Evolutionary conservation across 169 alveolate species (phyloP).

Genomic region (Plasmodium malariae): DNA sequence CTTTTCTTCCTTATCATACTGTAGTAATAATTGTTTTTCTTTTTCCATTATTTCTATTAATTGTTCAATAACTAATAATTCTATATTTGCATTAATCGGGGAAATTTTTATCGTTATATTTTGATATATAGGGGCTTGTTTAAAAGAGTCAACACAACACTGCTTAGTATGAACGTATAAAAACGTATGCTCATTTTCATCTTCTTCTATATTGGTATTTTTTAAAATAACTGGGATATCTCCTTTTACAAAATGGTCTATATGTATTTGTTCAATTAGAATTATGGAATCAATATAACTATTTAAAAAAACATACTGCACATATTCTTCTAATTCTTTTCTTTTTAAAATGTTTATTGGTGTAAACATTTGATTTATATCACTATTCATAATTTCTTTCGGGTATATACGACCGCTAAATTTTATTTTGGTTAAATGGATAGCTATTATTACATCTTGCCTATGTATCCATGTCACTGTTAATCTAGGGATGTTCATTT

Average conservation of each 20-base stretch:
- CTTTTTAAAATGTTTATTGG: constrained; percentile 46
- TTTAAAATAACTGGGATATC: constrained; percentile 92
- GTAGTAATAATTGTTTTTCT: constrained; percentile 80
- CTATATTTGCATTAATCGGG: constrained; percentile 91
- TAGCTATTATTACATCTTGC: constrained; percentile 82
- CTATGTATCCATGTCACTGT: constrained; percentile 83
- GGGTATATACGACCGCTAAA: constrained; percentile 75
- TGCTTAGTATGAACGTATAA: constrained; percentile 85
- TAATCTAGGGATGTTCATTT: constrained; percentile 81
- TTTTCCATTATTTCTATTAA: constrained; percentile 87
- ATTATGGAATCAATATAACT: constrained; percentile 79
- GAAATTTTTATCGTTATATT: constrained; percentile 83
- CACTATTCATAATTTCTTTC: constrained; percentile 50
- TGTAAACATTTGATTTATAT: constrained; percentile 41
- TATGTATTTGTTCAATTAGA: constrained; percentile 83
- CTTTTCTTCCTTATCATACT: constrained; percentile 39
- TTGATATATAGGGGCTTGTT: constrained; percentile 87
- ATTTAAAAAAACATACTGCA: constrained; percentile 55
- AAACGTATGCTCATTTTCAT: constrained; percentile 86
- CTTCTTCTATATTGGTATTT: constrained; percentile 82
- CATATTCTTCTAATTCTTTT: constrained; percentile 57
- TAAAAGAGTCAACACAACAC: constrained; percentile 80
- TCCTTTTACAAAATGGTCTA: constrained; percentile 92
- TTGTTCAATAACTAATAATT: constrained; percentile 90
- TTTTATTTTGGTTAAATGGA: constrained; percentile 79